Evolutionary conservation across 169 alveolate species (phyloP).

Genomic region (Theileria orientalis): DNA sequence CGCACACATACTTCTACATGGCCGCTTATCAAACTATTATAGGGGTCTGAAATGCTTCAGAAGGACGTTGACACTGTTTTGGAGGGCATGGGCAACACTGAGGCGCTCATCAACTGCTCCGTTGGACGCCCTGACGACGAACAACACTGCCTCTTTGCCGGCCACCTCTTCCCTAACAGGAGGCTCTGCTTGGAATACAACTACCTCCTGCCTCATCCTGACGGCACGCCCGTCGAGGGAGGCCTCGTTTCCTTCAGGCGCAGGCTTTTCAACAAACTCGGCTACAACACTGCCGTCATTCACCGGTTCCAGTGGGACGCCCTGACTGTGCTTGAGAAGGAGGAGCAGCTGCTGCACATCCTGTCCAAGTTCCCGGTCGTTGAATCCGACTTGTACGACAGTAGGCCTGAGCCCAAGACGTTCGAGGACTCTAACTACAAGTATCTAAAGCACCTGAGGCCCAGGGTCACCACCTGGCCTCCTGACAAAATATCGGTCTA

Average conservation of each 20-base stretch:
- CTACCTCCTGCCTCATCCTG: slow-evolving; percentile 72
- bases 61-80: slow-evolving; percentile 79
- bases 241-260: slow-evolving; percentile 76
- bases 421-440: slow-evolving; percentile 52
- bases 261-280: slow-evolving; percentile 76
- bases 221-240: slow-evolving; percentile 71
- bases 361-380: slow-evolving; percentile 52
- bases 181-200: slow-evolving; percentile 81
- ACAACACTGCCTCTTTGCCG: slow-evolving; percentile 82
- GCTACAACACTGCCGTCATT: slow-evolving; percentile 75
- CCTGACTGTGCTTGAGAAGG: slow-evolving; percentile 71
- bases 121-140: slow-evolving; percentile 82
- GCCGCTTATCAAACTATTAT: neutral
- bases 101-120: slow-evolving; percentile 79
- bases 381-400: slow-evolving; percentile 28
- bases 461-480: slow-evolving; percentile 80
- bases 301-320: slow-evolving; percentile 79
- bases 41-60: slow-evolving; percentile 83
- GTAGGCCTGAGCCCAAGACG: slow-evolving; percentile 55
- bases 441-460: slow-evolving; percentile 75
- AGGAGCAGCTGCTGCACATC: slow-evolving; percentile 71
- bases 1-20: no score
- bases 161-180: slow-evolving; percentile 77
- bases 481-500: slow-evolving; percentile 79
- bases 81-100: slow-evolving; percentile 68